Evolutionary conservation across 108 stramenopile species (phyloP).

Genomic region (Poteriospumella lacustris): DNA sequence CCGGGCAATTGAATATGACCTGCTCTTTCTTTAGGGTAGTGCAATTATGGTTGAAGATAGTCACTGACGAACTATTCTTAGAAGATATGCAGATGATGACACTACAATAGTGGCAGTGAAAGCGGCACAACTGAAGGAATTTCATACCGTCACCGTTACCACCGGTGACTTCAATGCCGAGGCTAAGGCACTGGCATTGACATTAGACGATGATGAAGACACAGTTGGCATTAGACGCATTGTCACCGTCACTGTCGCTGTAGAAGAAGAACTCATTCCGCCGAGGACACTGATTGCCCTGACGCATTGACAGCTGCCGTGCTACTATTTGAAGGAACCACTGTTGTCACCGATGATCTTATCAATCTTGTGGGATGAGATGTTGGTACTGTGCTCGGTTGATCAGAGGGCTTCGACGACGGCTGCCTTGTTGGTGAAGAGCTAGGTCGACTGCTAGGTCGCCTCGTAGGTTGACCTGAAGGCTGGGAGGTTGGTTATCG

Average conservation of each 20-base stretch:
- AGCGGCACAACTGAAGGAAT: too few species aligned
- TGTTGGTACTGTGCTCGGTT: too few species aligned
- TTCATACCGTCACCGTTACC: background rate
- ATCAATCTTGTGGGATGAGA: too few species aligned
- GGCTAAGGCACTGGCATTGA: too few species aligned
- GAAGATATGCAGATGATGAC: conserved; percentile 8
- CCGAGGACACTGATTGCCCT: too few species aligned
- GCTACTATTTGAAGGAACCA: too few species aligned
- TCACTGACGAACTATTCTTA: too few species aligned
- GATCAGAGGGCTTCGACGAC: conserved; percentile 2
- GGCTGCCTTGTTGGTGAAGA: conserved; percentile 2
- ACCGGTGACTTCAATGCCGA: background rate
- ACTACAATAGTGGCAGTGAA: too few species aligned
- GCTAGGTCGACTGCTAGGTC: conserved; percentile 1
- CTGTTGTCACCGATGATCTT: conserved; percentile 7
- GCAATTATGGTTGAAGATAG: too few species aligned
- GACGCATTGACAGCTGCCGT: conserved; percentile 6
- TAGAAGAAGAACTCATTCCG: too few species aligned
- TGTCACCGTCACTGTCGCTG: conserved; percentile 6
- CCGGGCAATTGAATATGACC: too few species aligned
- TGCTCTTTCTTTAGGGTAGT: too few species aligned
- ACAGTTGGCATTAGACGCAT: conserved; percentile 1
- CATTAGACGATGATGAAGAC: conserved; percentile 7
- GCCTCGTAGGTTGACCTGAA: conserved; percentile 6
- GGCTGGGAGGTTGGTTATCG: conserved; percentile 6